phyloP scores from a whole-genome alignment of 2,329 filamentous ascomycete species.

The Epichloe gansuensis region DNA sequence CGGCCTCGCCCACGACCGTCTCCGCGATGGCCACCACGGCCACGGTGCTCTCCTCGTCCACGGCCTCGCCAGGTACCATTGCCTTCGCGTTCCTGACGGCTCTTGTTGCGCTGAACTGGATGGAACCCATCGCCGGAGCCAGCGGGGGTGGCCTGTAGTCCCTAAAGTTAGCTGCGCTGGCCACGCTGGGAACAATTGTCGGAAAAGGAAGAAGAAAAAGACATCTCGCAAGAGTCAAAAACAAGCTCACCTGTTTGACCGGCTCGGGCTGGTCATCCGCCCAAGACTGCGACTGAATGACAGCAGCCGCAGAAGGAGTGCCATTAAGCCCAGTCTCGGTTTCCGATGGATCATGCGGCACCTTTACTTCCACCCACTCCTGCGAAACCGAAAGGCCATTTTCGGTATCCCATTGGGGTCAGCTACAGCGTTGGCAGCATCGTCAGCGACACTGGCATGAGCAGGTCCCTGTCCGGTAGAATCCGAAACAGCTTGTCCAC shows the following conservation, averaged over 20 bases:
- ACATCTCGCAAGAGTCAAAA: neutral
- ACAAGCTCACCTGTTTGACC: conserved; percentile 28
- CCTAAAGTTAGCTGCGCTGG: neutral
- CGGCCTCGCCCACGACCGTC: conserved; percentile 31
- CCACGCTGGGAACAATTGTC: neutral
- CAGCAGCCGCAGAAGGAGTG: conserved; percentile 40
- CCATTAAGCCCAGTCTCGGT: conserved; percentile 54
- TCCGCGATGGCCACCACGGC: conserved; percentile 39
- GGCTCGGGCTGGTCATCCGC: conserved; percentile 63
- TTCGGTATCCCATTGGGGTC: conserved; percentile 52
- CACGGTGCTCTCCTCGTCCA: conserved; percentile 37
- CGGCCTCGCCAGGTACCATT: conserved; percentile 28
- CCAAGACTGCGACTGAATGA: conserved; percentile 55
- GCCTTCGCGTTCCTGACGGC: conserved; percentile 41
- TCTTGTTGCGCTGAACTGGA: conserved; percentile 52
- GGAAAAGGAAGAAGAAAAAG: neutral
- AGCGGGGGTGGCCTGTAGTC: conserved; percentile 24
- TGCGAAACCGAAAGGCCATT: conserved; percentile 37
- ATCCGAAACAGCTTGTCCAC: conserved; percentile 29
- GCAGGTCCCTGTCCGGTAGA: conserved; percentile 26
- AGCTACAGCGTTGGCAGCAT: conserved; percentile 47
- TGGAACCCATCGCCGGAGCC: conserved; percentile 57
- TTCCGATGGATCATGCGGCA: conserved; percentile 62
- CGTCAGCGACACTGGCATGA: conserved; percentile 40
- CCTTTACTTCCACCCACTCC: conserved; percentile 61